Evolutionary conservation across 2,329 filamentous ascomycete species (phyloP).

Genomic region (Truncatella angustata): DNA sequence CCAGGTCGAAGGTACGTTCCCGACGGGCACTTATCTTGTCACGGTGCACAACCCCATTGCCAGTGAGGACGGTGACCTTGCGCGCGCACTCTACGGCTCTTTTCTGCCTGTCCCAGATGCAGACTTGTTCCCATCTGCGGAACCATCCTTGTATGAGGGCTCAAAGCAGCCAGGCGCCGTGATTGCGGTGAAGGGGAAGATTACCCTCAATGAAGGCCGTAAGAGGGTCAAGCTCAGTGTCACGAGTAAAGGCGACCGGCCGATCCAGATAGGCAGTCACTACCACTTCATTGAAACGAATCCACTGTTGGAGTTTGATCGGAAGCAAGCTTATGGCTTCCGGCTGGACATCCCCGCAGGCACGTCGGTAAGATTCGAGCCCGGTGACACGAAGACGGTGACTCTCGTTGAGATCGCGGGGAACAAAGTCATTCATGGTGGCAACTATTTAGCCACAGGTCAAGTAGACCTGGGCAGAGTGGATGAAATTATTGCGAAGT

Average conservation of each 20-base stretch:
- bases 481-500: constrained; percentile 63
- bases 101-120: constrained; percentile 78
- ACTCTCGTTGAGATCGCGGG: constrained; percentile 87
- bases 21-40: constrained; percentile 86
- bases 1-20: constrained; percentile 93
- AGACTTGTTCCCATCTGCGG: constrained; percentile 65
- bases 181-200: constrained; percentile 61
- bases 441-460: constrained; percentile 77
- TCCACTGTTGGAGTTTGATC: constrained; percentile 84
- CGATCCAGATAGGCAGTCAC: constrained; percentile 90
- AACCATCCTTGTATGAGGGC: constrained; percentile 63
- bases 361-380: constrained; percentile 90
- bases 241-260: constrained; percentile 83
- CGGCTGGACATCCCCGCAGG: constrained; percentile 87
- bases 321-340: constrained; percentile 76
- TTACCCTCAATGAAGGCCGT: constrained; percentile 72
- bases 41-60: constrained; percentile 90
- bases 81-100: constrained; percentile 84
- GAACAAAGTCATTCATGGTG: constrained; percentile 74
- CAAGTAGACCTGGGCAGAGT: constrained; percentile 62
- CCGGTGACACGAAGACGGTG: constrained; percentile 87
- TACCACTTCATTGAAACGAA: constrained; percentile 98
- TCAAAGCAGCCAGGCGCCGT: constrained; percentile 77
- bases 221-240: constrained; percentile 73
- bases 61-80: constrained; percentile 80